Evolutionary conservation across 257 asterid species (phyloP).

Genomic region (Salvia hispanica): DNA sequence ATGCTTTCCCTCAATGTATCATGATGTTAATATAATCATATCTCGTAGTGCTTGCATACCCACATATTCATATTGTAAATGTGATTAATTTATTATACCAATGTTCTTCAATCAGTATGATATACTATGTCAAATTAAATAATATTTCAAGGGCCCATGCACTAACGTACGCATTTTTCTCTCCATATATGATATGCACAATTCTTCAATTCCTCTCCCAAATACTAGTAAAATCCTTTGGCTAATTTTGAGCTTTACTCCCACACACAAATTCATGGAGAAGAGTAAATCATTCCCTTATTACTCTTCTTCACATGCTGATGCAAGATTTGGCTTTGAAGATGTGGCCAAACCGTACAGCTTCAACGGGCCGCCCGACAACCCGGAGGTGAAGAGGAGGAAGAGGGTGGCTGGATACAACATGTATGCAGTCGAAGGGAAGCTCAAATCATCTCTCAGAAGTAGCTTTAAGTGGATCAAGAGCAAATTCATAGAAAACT

Average conservation of each 20-base stretch:
- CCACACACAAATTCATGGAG: slow-evolving; percentile 47
- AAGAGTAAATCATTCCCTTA: slow-evolving; percentile 75
- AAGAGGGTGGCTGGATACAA: slow-evolving; percentile 82
- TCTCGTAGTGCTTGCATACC: too few species aligned
- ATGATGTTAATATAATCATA: too few species aligned
- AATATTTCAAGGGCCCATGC: slow-evolving; percentile 63
- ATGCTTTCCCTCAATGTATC: too few species aligned
- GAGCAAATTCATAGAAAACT: slow-evolving; percentile 61
- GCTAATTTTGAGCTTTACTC: neutral
- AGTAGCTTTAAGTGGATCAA: slow-evolving; percentile 94
- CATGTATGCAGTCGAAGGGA: slow-evolving; percentile 77
- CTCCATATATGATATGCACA: slow-evolving; percentile 40
- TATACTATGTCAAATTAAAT: neutral
- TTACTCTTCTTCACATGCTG: slow-evolving; percentile 68
- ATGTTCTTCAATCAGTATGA: too few species aligned
- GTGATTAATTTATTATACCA: too few species aligned
- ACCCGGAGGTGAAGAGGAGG: slow-evolving; percentile 78
- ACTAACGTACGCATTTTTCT: slow-evolving; percentile 44
- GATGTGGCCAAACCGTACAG: slow-evolving; percentile 71
- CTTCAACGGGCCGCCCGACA: slow-evolving; percentile 78
- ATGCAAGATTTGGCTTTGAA: slow-evolving; percentile 70
- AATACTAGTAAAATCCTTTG: neutral
- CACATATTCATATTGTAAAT: too few species aligned
- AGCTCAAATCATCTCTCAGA: slow-evolving; percentile 75
- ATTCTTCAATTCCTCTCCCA: slow-evolving; percentile 14